Evolutionary conservation across 2,329 filamentous ascomycete genomes (phyloP).

Genomic region (Ophiostoma sp.): DNA sequence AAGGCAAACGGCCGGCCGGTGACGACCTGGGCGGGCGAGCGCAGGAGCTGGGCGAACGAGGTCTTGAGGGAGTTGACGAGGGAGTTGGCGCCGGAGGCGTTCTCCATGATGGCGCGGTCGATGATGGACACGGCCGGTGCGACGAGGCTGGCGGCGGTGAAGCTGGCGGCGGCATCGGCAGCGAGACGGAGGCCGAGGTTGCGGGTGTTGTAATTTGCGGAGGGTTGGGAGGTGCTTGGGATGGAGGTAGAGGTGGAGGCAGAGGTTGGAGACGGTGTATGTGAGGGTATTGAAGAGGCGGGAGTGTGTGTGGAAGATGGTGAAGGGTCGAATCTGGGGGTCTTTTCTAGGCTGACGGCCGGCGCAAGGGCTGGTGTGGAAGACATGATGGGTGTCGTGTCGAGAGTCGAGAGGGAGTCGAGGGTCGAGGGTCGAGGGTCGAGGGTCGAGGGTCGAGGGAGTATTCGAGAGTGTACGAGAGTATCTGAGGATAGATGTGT

Average conservation of each 20-base stretch:
- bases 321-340: not conserved
- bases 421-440: too few species aligned
- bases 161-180: not conserved
- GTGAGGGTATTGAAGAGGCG: not conserved
- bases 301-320: not conserved
- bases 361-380: not conserved
- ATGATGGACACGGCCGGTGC: conserved; percentile 83
- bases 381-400: not conserved
- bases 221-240: not conserved
- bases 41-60: conserved; percentile 52
- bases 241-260: not conserved
- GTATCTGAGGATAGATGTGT: too few species aligned
- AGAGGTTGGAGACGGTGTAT: not conserved
- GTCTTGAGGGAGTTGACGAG: conserved; percentile 54
- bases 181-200: conserved; percentile 34
- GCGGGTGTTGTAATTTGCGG: conserved; percentile 26
- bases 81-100: conserved; percentile 63
- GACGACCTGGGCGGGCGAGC: conserved; percentile 56
- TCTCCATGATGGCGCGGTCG: conserved; percentile 80
- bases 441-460: too few species aligned
- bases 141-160: conserved; percentile 63
- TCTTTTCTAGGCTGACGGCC: not conserved
- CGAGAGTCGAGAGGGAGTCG: not conserved
- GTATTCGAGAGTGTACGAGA: too few species aligned
- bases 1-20: conserved; percentile 62